Evolutionary conservation across 805 yeast genomes (phyloP).

Genomic region (Barnettozyma californica): DNA sequence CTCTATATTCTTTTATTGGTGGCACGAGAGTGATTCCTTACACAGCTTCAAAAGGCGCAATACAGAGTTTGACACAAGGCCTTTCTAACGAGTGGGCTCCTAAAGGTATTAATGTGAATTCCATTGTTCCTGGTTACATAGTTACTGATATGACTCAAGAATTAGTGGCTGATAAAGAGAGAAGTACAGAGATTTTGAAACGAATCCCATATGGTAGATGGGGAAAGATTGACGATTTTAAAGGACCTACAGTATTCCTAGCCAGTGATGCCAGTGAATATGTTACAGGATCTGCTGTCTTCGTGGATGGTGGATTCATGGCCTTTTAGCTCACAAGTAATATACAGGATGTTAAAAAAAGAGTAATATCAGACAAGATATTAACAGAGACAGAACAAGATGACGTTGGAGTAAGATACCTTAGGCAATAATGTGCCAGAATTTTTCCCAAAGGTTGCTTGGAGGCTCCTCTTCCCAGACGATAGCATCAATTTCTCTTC

Average conservation of each 20-base stretch:
- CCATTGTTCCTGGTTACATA: slow-evolving; percentile 47
- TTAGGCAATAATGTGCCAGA: slow-evolving; percentile 9
- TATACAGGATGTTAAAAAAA: neutral
- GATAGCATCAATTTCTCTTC: slow-evolving; percentile 43
- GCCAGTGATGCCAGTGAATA: neutral
- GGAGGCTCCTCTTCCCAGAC: slow-evolving; percentile 49
- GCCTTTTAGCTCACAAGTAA: slow-evolving; percentile 3
- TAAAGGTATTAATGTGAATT: slow-evolving; percentile 41
- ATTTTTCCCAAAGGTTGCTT: slow-evolving; percentile 25
- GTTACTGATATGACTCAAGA: slow-evolving; percentile 39
- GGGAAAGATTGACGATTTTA: slow-evolving; percentile 45
- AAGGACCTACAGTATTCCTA: slow-evolving; percentile 69
- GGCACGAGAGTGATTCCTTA: slow-evolving; percentile 48
- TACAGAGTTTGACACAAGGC: slow-evolving; percentile 71
- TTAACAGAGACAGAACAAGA: neutral
- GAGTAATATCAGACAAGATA: neutral
- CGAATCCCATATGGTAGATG: slow-evolving; percentile 35
- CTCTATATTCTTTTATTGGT: slow-evolving; percentile 41
- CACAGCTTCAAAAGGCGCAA: slow-evolving; percentile 82
- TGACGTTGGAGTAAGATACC: neutral
- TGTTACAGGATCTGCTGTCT: slow-evolving; percentile 41
- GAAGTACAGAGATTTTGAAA: slow-evolving; percentile 24
- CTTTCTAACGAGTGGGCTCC: slow-evolving; percentile 54
- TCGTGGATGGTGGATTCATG: slow-evolving; percentile 72
- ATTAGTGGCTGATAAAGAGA: slow-evolving; percentile 25